Conservation (phyloP, 164 flowering plant species). For the Santalum album region DNA sequence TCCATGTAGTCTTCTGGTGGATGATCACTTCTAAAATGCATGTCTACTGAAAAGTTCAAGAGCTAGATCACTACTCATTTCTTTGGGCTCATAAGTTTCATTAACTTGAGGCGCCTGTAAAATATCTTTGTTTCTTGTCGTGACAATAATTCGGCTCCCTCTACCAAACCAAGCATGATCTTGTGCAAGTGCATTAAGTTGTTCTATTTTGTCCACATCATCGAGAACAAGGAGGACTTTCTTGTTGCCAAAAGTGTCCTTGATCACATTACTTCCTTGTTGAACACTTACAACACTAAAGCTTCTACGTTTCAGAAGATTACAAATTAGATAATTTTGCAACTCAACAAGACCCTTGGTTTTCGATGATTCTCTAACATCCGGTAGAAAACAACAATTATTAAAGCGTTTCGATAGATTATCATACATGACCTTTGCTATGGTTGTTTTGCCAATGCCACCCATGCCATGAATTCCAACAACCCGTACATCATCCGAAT, state of each 20-base stretch:
- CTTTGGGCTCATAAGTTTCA: too few species aligned
- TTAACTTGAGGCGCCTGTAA: too few species aligned
- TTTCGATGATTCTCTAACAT: conserved; percentile 6
- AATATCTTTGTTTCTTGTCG: neutral
- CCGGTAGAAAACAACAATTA: neutral
- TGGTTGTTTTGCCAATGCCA: conserved; percentile 1
- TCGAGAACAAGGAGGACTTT: too few species aligned
- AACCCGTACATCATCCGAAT: neutral
- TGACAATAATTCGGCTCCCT: conserved; percentile 11
- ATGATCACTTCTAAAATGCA: too few species aligned
- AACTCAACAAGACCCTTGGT: conserved; percentile 2
- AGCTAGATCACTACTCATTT: too few species aligned
- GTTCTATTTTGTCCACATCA: too few species aligned
- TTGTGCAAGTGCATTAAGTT: neutral
- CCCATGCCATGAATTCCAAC: neutral
- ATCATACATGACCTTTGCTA: neutral
- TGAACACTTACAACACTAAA: conserved; percentile 1
- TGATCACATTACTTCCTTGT: neutral
- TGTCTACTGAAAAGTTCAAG: too few species aligned
- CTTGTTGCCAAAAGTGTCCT: too few species aligned
- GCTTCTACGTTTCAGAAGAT: neutral
- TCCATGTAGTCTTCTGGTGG: too few species aligned
- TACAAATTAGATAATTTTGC: conserved; percentile 12
- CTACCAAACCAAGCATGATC: neutral
- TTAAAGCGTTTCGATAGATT: neutral